Percentiles rank a stretch among this genome's conserved stretches.
These are phyloP conservation scores for Crithidia sp. DNA, from an alignment of 208 protist species.

Conservation along the genomic window DNA sequence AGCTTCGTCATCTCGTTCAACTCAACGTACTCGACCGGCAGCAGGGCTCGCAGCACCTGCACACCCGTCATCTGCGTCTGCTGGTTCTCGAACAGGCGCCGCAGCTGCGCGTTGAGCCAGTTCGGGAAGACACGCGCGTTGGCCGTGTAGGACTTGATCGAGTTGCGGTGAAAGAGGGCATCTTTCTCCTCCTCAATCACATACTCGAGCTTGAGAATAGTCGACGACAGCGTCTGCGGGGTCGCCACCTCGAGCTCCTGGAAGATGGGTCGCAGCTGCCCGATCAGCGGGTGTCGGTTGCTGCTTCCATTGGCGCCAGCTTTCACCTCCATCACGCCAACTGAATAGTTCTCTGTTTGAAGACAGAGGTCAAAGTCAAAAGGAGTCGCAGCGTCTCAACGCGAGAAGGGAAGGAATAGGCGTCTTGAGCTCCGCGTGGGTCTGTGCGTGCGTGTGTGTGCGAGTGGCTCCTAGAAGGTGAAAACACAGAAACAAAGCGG, in stretches of 20 bases:
- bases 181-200: slow-evolving; percentile 90
- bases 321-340: slow-evolving; percentile 25
- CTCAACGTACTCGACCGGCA: slow-evolving; percentile 83
- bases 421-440: not conserved
- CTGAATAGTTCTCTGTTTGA: no score
- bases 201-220: slow-evolving; percentile 84
- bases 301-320: slow-evolving; percentile 18
- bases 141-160: slow-evolving; percentile 51
- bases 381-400: no score
- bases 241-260: slow-evolving; percentile 55
- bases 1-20: slow-evolving; percentile 76
- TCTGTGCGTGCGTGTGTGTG: not conserved
- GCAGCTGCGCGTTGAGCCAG: slow-evolving; percentile 81
- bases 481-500: not conserved
- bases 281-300: slow-evolving; percentile 74
- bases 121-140: slow-evolving; percentile 54
- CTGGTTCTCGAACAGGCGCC: slow-evolving; percentile 66
- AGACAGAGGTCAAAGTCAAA: no score
- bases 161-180: slow-evolving; percentile 72
- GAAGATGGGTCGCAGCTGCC: slow-evolving; percentile 88
- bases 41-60: slow-evolving; percentile 64
- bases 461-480: not conserved
- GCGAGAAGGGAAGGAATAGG: no score
- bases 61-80: slow-evolving; percentile 71
- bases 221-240: slow-evolving; percentile 54